Conservation (phyloP, 1,284 basidiomycete species). For the Cryptococcus sp. region DNA sequence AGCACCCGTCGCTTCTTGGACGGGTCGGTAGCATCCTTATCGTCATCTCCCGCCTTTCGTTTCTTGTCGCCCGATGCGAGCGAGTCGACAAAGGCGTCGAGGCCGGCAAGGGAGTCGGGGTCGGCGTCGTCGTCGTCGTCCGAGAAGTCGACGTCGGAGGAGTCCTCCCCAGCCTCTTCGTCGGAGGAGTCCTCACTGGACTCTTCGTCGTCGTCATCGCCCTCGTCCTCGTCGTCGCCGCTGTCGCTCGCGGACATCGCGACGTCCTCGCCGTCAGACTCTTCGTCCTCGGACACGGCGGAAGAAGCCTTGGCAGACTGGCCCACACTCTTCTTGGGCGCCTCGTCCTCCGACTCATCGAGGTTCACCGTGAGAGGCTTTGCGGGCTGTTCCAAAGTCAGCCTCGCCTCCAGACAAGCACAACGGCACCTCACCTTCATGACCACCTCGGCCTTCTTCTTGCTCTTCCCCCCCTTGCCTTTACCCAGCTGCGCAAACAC, state of each 20-base stretch:
- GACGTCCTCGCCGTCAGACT: conserved; percentile 14
- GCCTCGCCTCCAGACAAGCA: background rate
- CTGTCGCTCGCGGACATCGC: conserved; percentile 23
- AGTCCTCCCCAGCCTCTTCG: conserved; percentile 55
- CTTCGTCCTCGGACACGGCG: background rate
- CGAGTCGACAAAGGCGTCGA: conserved; percentile 66
- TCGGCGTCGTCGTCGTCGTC: conserved; percentile 51
- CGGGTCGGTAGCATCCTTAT: conserved; percentile 64
- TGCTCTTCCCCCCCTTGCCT: conserved; percentile 57
- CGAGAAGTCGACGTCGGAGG: conserved; percentile 37
- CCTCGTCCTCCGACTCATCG: conserved; percentile 41
- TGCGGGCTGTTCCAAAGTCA: conserved; percentile 11
- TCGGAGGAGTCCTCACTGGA: conserved; percentile 52
- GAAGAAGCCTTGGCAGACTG: background rate
- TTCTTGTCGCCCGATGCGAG: conserved; percentile 65
- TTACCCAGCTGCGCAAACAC: conserved; percentile 56
- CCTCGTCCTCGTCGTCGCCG: conserved; percentile 38
- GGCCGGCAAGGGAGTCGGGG: conserved; percentile 57
- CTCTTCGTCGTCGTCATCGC: conserved; percentile 52
- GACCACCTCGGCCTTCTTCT: conserved; percentile 36
- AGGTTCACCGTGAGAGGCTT: conserved; percentile 39
- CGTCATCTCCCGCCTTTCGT: conserved; percentile 64
- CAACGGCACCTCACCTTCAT: conserved; percentile 29
- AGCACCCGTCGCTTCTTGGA: conserved; percentile 45
- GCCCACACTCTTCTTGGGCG: conserved; percentile 4